Base-by-base conservation (phyloP, 1,284 basidiomycete genomes). In the Flammula alnicola region DNA sequence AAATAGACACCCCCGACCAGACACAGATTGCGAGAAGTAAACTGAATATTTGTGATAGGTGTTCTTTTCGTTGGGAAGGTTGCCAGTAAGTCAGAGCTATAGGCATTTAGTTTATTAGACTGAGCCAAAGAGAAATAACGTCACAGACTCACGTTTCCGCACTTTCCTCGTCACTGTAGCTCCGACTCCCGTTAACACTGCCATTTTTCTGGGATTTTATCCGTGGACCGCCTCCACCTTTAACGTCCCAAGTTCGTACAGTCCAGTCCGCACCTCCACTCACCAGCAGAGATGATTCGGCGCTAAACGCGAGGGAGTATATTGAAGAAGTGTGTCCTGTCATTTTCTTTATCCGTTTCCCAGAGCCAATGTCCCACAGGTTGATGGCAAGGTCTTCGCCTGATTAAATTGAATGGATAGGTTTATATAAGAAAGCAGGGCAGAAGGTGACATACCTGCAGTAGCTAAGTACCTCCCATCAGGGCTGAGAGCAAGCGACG, bases 31-130 rank as follows among this genome's bases (percentile, higher is more conserved):
- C 96, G 82, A 17, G 93, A 85, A 6, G 96, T 98, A 63, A 98
- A 96, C 59, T 97, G 93, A 9, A 96, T 87, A 63, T 95, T 89
- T 39, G 86, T 83, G 55, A 98, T 83, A 0, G 96, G 94, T 30
- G 97, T 98, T 51, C 93, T 83, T 74, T 98, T 99, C 19, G 97
- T 99, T 4, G 91, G 88, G 69, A 95, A 96, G 0, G 95, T 96
- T 1, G 91, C 80, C 2, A 99, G 72, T 39, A 98, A 78, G 68
- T 98, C 96, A n/a, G 81, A 77, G 9, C 93, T 96, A 19, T 16
- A 23, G 63, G 10, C 52, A 56, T 39, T 9, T 43, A 42, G 42
- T 56, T 44, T 12, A 20, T 40, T 20, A n/a, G n/a, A 7, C 37
- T 8, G 7, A 22, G 7, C 0, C 26, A 47, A 17, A 17, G 26